Conservation (phyloP, 306 rosid genomes). For the Morella rubra region DNA sequence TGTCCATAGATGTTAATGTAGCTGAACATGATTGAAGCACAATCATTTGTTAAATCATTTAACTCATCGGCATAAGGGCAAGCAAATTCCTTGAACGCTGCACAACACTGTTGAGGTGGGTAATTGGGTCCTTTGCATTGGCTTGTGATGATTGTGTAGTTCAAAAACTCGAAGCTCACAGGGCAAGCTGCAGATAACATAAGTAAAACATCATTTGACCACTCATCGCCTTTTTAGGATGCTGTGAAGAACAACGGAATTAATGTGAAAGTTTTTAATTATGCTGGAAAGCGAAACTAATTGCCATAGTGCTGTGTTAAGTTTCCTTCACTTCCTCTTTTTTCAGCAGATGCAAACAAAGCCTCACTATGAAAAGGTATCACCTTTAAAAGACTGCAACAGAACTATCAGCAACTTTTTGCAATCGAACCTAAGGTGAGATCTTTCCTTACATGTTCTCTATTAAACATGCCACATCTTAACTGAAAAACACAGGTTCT, state of each 20-base stretch:
- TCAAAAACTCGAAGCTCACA: conserved; percentile 79
- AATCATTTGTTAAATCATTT: conserved; percentile 72
- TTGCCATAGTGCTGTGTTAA: background rate
- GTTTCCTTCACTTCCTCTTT: background rate
- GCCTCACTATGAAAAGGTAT: background rate
- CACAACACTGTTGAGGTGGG: conserved; percentile 55
- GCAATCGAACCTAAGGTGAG: background rate
- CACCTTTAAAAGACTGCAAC: background rate
- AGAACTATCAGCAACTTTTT: background rate
- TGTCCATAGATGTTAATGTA: conserved; percentile 84
- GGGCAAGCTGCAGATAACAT: conserved; percentile 72
- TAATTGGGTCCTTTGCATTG: conserved; percentile 86
- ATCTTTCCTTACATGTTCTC: background rate
- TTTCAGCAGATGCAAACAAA: background rate
- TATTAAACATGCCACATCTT: background rate
- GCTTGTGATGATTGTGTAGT: conserved; percentile 85
- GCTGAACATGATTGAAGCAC: conserved; percentile 94
- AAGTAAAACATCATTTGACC: conserved; percentile 8
- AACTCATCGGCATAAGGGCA: conserved; percentile 69
- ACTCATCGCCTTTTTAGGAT: background rate
- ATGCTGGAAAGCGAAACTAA: background rate
- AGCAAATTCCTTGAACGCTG: conserved; percentile 67
- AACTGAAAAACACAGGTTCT: background rate
- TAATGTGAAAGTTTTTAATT: background rate
- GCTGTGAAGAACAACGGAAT: background rate